Percentiles rank a stretch among this genome's conserved stretches.
Conservation (phyloP, 2,329 filamentous ascomycete species). For the Alternaria sp. region DNA sequence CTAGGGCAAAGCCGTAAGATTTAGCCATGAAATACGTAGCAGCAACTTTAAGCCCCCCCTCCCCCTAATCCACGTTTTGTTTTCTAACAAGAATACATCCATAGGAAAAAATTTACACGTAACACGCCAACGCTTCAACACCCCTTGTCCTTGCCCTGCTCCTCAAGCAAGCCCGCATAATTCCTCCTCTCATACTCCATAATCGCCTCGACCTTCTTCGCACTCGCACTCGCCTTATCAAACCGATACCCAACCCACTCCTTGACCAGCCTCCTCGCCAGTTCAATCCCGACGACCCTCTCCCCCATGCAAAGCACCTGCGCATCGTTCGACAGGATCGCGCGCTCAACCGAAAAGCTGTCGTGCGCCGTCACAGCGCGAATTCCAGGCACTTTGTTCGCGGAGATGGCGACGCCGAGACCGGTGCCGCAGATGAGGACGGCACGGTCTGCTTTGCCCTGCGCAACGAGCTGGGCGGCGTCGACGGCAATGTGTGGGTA, state of each 20-base stretch:
- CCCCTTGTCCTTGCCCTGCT: slow-evolving; percentile 16
- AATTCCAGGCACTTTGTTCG: slow-evolving; percentile 86
- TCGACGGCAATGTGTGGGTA: slow-evolving; percentile 82
- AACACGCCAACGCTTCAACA: not conserved
- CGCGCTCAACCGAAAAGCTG: slow-evolving; percentile 81
- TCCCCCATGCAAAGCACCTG: slow-evolving; percentile 89
- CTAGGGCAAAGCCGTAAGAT: not conserved
- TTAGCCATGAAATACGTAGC: not conserved
- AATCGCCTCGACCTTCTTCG: slow-evolving; percentile 63
- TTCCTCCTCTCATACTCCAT: slow-evolving; percentile 58
- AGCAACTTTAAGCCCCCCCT: not conserved
- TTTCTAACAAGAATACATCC: not conserved
- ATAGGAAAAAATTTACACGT: too few relatives aligned
- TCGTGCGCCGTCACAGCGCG: slow-evolving; percentile 91
- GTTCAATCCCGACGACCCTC: slow-evolving; percentile 80
- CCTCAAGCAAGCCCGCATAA: slow-evolving; percentile 33
- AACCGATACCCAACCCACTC: slow-evolving; percentile 89
- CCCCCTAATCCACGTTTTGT: not conserved
- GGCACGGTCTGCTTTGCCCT: slow-evolving; percentile 76
- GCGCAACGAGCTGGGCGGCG: slow-evolving; percentile 70
- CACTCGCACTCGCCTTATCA: slow-evolving; percentile 71
- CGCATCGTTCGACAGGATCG: slow-evolving; percentile 83
- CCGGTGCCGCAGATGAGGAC: slow-evolving; percentile 87
- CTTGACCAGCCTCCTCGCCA: slow-evolving; percentile 76
- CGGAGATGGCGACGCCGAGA: slow-evolving; percentile 85